A percentile compares a stretch with the other conserved stretches of the same genome.
Evolutionary conservation across 225 moss, liverwort and hornwort genomes (phyloP).

Genomic region (Anthoceros angustus): DNA sequence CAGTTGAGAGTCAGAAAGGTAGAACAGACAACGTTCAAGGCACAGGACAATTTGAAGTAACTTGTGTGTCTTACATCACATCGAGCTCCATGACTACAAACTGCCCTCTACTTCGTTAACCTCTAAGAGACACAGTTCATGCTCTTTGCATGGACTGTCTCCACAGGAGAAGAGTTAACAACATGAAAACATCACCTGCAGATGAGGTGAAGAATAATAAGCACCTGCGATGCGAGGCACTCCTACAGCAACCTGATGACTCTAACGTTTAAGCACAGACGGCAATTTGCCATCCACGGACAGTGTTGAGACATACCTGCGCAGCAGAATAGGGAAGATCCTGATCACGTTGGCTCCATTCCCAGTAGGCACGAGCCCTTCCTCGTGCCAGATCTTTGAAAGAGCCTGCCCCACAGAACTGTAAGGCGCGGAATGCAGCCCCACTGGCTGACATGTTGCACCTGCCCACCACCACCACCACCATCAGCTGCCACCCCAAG

Average conservation of each 20-base stretch:
- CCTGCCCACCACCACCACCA: neutral
- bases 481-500: neutral
- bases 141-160: too few species aligned
- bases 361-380: neutral
- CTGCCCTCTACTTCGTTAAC: too few species aligned
- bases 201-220: neutral
- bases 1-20: neutral
- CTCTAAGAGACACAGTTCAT: too few species aligned
- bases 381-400: neutral
- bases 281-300: neutral
- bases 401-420: neutral
- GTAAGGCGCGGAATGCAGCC: neutral
- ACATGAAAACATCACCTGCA: neutral
- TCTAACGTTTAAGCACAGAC: neutral
- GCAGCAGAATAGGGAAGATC: neutral
- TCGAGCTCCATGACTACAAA: too few species aligned
- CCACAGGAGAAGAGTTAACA: too few species aligned
- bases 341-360: slow-evolving; percentile 3
- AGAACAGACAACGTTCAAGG: neutral
- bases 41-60: neutral
- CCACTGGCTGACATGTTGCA: slow-evolving; percentile 4
- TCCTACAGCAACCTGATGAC: neutral
- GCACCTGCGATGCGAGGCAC: neutral
- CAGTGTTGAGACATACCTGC: neutral
- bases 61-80: neutral